phyloP scores from a whole-genome alignment of 1,284 basidiomycete genomes.

The Cryptococcus sp. region DNA sequence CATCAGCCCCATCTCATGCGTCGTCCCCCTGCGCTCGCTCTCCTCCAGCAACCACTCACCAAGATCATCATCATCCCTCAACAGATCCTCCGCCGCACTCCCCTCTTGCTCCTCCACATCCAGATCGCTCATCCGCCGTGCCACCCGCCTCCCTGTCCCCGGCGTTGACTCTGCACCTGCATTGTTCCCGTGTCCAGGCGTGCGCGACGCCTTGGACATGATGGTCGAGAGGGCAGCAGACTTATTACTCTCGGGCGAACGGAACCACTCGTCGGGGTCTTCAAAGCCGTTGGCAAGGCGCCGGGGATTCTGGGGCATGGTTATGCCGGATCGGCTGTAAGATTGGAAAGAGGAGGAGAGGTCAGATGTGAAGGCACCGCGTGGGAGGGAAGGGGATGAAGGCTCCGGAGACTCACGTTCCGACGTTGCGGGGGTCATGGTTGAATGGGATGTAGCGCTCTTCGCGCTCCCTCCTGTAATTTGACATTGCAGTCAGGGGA shows the following conservation, averaged over 20 bases:
- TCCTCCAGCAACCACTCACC: conserved; percentile 14
- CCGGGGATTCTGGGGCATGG: conserved; percentile 56
- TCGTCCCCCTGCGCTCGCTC: background rate
- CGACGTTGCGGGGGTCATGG: conserved; percentile 3
- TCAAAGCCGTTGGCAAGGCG: conserved; percentile 80
- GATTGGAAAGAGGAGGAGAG: background rate
- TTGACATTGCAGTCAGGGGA: no score
- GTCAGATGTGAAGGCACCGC: background rate
- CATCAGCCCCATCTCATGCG: background rate
- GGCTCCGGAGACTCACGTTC: conserved; percentile 1
- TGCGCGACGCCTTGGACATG: background rate
- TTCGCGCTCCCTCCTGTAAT: no score
- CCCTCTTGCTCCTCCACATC: conserved; percentile 52
- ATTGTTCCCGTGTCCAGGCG: background rate
- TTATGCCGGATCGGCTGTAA: conserved; percentile 37
- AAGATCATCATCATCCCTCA: conserved; percentile 29
- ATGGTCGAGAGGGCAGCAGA: background rate
- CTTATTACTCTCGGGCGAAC: conserved; percentile 30
- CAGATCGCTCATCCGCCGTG: conserved; percentile 19
- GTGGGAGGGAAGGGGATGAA: background rate
- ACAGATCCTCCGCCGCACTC: conserved; percentile 59
- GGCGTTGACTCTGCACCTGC: background rate
- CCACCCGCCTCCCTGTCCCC: conserved; percentile 33
- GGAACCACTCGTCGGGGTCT: conserved; percentile 69
- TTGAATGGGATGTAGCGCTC: conserved; percentile 5